These are phyloP conservation scores for Coniochaeta prunicola DNA, from an alignment of 2,329 filamentous ascomycete genomes.

Conservation along the genomic window DNA sequence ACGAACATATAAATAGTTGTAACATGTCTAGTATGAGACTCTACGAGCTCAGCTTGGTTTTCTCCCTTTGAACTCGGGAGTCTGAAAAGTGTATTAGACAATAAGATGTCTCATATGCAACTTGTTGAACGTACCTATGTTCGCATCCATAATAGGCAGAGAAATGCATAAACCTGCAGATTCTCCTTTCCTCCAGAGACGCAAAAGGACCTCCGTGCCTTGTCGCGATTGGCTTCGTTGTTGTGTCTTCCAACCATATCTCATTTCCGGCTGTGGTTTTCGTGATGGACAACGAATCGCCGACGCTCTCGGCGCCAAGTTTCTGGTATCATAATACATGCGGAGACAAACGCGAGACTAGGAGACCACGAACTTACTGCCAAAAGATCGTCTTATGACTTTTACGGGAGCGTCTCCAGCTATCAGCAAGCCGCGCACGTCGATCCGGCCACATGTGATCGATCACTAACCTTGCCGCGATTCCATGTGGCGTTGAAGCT, in stretches of 20 bases:
- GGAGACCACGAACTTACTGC: neutral
- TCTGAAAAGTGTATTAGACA: neutral
- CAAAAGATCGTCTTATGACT: neutral
- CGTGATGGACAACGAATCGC: neutral
- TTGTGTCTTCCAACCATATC: neutral
- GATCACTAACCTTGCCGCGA: neutral
- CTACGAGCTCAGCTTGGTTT: neutral
- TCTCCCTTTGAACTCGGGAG: neutral
- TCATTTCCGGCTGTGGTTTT: neutral
- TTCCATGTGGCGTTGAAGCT: neutral
- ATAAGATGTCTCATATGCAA: neutral
- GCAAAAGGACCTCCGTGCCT: neutral
- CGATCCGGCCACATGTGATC: neutral
- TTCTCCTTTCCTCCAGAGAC: neutral
- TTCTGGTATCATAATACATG: neutral
- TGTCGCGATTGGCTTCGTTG: neutral
- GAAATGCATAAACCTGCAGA: neutral
- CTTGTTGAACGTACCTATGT: neutral
- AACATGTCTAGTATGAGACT: neutral
- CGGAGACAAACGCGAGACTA: neutral
- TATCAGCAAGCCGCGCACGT: neutral
- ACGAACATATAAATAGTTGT: neutral
- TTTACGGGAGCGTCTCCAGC: neutral
- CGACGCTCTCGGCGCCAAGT: neutral
- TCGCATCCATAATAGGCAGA: neutral